Evolutionary conservation across 2,329 filamentous ascomycete species (phyloP), one percentile per base, ranked within the genome.

Genomic region (Xylariaceae sp.): DNA sequence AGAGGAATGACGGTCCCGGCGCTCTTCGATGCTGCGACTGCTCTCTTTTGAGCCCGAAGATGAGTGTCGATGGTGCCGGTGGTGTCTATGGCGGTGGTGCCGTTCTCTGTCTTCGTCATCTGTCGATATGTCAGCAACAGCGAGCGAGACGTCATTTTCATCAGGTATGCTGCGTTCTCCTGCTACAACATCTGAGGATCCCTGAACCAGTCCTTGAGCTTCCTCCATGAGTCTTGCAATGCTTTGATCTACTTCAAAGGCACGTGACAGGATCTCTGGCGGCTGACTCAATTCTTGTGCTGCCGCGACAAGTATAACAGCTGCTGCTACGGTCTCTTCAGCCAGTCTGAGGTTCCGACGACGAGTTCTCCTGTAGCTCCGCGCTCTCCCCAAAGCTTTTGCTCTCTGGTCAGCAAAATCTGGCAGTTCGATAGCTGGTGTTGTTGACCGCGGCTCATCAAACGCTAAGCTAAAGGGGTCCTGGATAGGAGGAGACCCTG

Each of bases 81-180:
- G 71, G 52, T 69, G 71, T 55, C 66, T 66, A 42, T 72, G 68
- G 51, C 60, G 61, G 41, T 72, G 70, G 49, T 45, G 55, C 15
- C 46, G 59, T 55, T 55, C 62, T 66, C 71, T 61, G 62, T 66
- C 62, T 66, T 75, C 62, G 58, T 76, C 75, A 68, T 78, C 77
- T 81, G 71, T 69, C 67, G 71, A 75, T 64, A 75, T 71, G 77
- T 81, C 74, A 81, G 78, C 71, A 75, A 75, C 71, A 67, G 71
- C 69, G 68, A 73, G 65, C 60, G 69, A 69, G 57, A 66, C 62
- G 55, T 71, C 66, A 58, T 65, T 58, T 58, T 61, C 62, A 57
- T 70, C 65, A 66, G 15, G 10, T 5, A 64, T 61, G 57, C 59
- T 62, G 55, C 61, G 58, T 55, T 59, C 55, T 48, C 54, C 58